phyloP scores from a whole-genome alignment of 495 filamentous ascomycete genomes.

The Aspergillus bertholletiae region DNA sequence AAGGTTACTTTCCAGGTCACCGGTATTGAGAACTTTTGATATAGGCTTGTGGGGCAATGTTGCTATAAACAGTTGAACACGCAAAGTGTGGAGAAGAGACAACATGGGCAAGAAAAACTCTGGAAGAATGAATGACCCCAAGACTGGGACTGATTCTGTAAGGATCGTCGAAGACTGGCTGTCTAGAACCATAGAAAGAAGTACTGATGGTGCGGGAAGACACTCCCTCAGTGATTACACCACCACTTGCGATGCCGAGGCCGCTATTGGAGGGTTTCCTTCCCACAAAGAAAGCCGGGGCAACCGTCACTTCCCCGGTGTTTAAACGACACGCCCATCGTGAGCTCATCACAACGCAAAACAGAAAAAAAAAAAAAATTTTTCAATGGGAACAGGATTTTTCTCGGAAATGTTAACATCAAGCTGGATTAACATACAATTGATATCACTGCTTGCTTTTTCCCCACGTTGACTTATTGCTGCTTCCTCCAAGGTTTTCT shows the following conservation, averaged over 20 bases:
- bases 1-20: not conserved
- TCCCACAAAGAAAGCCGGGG: slow-evolving; percentile 11
- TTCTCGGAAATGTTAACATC: too few relatives aligned
- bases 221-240: too few relatives aligned
- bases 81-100: not conserved
- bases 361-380: not conserved
- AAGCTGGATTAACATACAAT: not conserved
- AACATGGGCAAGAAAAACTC: not conserved
- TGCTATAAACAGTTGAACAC: not conserved
- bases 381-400: not conserved
- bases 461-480: too few relatives aligned
- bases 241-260: slow-evolving; percentile 21
- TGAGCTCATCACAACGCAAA: not conserved
- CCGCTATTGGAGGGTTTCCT: slow-evolving; percentile 15
- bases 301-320: slow-evolving; percentile 1
- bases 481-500: not conserved
- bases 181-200: not conserved
- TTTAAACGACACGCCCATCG: not conserved
- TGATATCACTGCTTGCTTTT: not conserved
- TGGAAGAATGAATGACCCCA: slow-evolving; percentile 2
- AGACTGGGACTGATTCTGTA: not conserved
- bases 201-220: too few relatives aligned
- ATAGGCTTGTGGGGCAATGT: not conserved
- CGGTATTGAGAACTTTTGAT: slow-evolving; percentile 1
- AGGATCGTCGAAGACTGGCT: slow-evolving; percentile 3